Percentiles rank a stretch among this genome's conserved stretches.
phyloP scores from a whole-genome alignment of 257 asterid genomes.

The Thymus mandschuricus region DNA sequence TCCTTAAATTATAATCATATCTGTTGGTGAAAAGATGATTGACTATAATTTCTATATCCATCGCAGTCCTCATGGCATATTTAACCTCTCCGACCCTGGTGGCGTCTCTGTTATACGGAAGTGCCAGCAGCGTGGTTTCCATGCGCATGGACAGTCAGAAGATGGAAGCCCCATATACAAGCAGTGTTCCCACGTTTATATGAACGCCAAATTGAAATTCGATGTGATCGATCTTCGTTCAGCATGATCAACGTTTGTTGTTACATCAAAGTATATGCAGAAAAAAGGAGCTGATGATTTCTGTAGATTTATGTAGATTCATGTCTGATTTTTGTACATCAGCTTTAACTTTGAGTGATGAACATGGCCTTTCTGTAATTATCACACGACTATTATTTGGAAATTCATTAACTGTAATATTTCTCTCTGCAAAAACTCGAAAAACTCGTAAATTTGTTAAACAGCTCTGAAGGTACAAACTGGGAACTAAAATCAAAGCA shows the following conservation, averaged over 20 bases:
- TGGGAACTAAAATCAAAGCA: not conserved
- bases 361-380: slow-evolving; percentile 17
- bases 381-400: not conserved
- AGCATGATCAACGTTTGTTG: slow-evolving; percentile 11
- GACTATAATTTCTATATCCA: not conserved
- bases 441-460: no score
- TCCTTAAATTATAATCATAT: not conserved
- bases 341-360: not conserved
- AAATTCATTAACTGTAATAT: slow-evolving; percentile 11
- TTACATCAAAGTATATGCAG: not conserved
- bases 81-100: slow-evolving; percentile 91
- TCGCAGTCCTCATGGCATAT: slow-evolving; percentile 93
- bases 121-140: slow-evolving; percentile 92
- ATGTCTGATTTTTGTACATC: slow-evolving; percentile 29
- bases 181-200: slow-evolving; percentile 88
- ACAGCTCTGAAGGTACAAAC: no score
- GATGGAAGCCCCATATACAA: slow-evolving; percentile 89
- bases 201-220: slow-evolving; percentile 69
- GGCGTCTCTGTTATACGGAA: slow-evolving; percentile 75
- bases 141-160: slow-evolving; percentile 95
- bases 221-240: slow-evolving; percentile 93
- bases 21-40: not conserved
- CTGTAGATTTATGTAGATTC: slow-evolving; percentile 24
- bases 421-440: not conserved
- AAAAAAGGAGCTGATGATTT: slow-evolving; percentile 4